A percentile compares a stretch with the other conserved stretches of the same genome.
phyloP scores from a whole-genome alignment of 306 rosid genomes.

The Mucuna pruriens region DNA sequence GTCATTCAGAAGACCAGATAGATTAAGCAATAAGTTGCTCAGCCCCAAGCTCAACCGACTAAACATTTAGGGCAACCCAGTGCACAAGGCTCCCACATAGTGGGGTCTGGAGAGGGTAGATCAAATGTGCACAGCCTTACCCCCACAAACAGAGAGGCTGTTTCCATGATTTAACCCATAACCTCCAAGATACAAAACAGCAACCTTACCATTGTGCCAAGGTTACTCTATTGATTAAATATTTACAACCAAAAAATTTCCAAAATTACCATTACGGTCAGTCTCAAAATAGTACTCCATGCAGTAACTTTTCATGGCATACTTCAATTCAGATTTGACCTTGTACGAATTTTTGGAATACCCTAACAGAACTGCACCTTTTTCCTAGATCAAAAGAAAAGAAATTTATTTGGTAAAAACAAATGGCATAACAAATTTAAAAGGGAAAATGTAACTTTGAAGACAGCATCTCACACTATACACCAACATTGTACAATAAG shows the following conservation, averaged over 20 bases:
- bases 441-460: background rate
- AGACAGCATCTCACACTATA: background rate
- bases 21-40: slow-evolving; percentile 19
- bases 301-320: slow-evolving; percentile 63
- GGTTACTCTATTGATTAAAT: background rate
- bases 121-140: background rate
- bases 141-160: background rate
- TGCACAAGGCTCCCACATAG: background rate
- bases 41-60: background rate
- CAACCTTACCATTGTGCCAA: background rate
- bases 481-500: background rate
- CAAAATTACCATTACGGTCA: slow-evolving; percentile 52
- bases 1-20: slow-evolving; percentile 30
- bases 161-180: background rate
- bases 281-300: slow-evolving; percentile 75
- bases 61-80: slow-evolving; percentile 16
- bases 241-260: background rate
- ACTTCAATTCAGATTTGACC: slow-evolving; percentile 75
- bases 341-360: slow-evolving; percentile 57
- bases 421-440: background rate
- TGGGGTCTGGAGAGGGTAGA: background rate
- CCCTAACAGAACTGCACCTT: slow-evolving; percentile 66
- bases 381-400: slow-evolving; percentile 54
- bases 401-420: background rate
- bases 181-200: background rate